Evolutionary conservation across 2,329 filamentous ascomycete genomes (phyloP), one percentile per base, ranked within the genome.

Genomic region (Pseudogymnoascus sp.): DNA sequence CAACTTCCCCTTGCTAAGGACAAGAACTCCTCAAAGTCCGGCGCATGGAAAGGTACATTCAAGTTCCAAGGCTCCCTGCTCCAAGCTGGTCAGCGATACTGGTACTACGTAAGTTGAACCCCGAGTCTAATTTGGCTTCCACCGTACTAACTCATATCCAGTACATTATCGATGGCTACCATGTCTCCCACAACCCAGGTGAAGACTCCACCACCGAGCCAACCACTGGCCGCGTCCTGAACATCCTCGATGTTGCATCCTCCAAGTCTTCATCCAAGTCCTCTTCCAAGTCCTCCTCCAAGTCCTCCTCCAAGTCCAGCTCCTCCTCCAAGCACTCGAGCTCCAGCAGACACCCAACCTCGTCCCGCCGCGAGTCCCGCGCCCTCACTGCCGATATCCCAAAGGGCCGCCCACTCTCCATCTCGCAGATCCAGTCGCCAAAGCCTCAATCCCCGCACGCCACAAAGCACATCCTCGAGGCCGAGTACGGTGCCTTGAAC

Each of bases 101-200:
- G 94, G 94, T 99, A 97, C 87, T 99, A 99, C 86, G 78, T 80
- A 74, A 67, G 78, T 75, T 58, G 19, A 45, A 36, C 41, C 14
- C 25, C 25, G 8, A 58, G 8, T 60, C 23, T 36, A 25, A 55
- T 55, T 36, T n/a, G n/a, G 45, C 45, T 11, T 59, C 23, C 14
- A 28, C 22, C 12, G 5, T 23, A 49, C 23, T 52, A 28, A 62
- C 28, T 52, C 22, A 23, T 12, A 19, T 30, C 23, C 60, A 77
- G 74, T 99, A 97, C 84, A 97, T 97, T 86, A 94, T 97, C 77
- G 94, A 99, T 77, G 94, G 94, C 71, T 97, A 97, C 86, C 92
- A 97, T 77, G 89, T 96, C 76, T 92, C 92, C 66, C 93, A 97
- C 84, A 94, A 97, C 80, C 92, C 93, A 69, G 90, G 90, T 76